These are phyloP conservation scores for Solanum raphanifolium DNA, from an alignment of 257 asterid genomes.

Conservation along the genomic window DNA sequence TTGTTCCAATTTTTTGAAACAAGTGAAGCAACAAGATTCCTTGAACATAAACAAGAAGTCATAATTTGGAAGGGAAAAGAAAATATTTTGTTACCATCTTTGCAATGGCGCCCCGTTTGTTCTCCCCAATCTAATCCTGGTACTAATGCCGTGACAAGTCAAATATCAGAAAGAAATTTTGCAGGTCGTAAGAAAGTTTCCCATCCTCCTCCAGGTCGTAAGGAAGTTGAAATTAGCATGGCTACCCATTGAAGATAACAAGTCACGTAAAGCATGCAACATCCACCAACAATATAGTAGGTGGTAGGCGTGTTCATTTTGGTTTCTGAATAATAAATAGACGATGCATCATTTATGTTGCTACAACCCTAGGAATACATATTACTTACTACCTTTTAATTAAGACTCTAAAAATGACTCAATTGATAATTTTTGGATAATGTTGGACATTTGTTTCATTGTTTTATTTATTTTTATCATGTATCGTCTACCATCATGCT, in stretches of 20 bases:
- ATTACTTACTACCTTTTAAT: background rate
- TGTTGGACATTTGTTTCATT: background rate
- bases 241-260: background rate
- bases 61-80: slow-evolving; percentile 4
- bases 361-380: background rate
- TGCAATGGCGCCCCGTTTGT: background rate
- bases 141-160: background rate
- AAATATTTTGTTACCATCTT: background rate
- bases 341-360: background rate
- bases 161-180: background rate
- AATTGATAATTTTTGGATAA: background rate
- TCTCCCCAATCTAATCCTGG: background rate
- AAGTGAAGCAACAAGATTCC: slow-evolving; percentile 24
- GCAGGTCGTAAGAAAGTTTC: background rate
- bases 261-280: background rate
- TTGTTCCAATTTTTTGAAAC: background rate
- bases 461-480: background rate
- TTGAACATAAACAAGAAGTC: slow-evolving; percentile 23
- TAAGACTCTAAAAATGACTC: background rate
- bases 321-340: background rate
- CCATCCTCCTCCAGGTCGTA: background rate
- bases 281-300: background rate
- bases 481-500: background rate
- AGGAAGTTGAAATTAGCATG: background rate
- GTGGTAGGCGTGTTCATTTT: background rate